These are phyloP conservation scores for Phytophthora quininea DNA, from an alignment of 352 stramenopile genomes.

Conservation along the genomic window DNA sequence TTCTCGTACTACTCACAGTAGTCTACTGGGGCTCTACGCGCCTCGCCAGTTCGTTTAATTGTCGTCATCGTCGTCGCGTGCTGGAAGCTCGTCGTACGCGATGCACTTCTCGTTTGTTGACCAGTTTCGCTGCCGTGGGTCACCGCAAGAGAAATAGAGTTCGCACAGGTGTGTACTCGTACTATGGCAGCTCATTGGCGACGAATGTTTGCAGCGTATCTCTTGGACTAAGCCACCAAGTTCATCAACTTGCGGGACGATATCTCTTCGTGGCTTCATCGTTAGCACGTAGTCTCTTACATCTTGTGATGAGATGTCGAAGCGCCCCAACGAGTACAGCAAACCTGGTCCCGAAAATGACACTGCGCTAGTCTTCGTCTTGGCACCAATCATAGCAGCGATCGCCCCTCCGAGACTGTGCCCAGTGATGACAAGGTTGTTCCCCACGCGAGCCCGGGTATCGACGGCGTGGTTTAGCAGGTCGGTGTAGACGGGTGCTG, in stretches of 20 bases:
- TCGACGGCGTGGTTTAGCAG: constrained; percentile 60
- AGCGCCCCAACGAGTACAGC: constrained; percentile 75
- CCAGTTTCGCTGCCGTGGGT: constrained; percentile 69
- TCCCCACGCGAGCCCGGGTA: constrained; percentile 47
- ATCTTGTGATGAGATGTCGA: constrained; percentile 61
- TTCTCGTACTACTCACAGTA: not conserved
- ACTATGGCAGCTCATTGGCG: constrained; percentile 73
- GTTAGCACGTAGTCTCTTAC: constrained; percentile 82
- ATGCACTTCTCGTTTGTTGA: constrained; percentile 60
- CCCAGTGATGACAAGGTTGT: constrained; percentile 75
- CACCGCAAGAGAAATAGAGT: constrained; percentile 75
- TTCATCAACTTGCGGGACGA: constrained; percentile 78
- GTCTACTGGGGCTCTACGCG: not conserved
- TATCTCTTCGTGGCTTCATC: constrained; percentile 81
- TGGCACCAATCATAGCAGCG: constrained; percentile 76
- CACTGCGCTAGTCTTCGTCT: constrained; percentile 72
- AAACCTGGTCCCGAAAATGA: constrained; percentile 80
- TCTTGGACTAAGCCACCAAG: constrained; percentile 81
- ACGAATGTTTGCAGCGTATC: constrained; percentile 73
- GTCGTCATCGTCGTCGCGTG: constrained; percentile 32
- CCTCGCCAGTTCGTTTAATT: constrained; percentile 22
- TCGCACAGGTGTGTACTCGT: constrained; percentile 79
- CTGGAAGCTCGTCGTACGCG: constrained; percentile 45
- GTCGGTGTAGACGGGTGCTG: constrained; percentile 60
- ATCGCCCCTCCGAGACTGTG: constrained; percentile 82